These are phyloP conservation scores for Lenzites betulinus DNA, from an alignment of 768 basidiomycete genomes.

Conservation along the genomic window DNA sequence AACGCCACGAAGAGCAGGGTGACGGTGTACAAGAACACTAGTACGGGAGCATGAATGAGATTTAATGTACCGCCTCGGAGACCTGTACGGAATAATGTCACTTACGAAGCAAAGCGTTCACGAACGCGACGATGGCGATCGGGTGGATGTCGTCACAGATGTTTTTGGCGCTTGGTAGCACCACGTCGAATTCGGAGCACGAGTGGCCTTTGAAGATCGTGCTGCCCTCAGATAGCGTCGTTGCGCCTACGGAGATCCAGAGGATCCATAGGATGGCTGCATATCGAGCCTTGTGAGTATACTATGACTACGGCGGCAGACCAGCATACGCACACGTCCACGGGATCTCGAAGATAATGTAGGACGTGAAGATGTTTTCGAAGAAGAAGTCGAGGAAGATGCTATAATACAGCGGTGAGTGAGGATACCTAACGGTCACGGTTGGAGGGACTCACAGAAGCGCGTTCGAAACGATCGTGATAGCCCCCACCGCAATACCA, in stretches of 20 bases:
- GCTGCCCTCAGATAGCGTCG: slow-evolving; percentile 6
- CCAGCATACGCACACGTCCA: slow-evolving; percentile 7
- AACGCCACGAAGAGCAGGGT: background rate
- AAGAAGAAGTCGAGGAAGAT: slow-evolving; percentile 8
- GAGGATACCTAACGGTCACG: background rate
- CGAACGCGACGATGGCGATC: slow-evolving; percentile 2
- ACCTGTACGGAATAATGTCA: background rate
- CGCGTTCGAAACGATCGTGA: background rate
- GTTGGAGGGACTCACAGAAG: background rate
- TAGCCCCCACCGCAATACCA: slow-evolving; percentile 1
- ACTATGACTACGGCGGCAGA: too few species aligned
- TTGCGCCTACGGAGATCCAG: slow-evolving; percentile 7
- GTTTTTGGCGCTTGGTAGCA: background rate
- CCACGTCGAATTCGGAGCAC: background rate
- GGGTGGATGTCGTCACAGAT: slow-evolving; percentile 10
- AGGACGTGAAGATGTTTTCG: slow-evolving; percentile 8
- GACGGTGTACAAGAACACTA: slow-evolving; percentile 6
- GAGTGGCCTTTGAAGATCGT: background rate
- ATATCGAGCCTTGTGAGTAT: background rate
- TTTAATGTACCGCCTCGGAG: too few species aligned
- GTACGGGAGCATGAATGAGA: too few species aligned
- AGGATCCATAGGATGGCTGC: slow-evolving; percentile 10
- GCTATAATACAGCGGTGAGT: background rate
- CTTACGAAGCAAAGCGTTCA: slow-evolving; percentile 3
- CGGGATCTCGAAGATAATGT: slow-evolving; percentile 3